Base-by-base conservation (phyloP, 2,329 filamentous ascomycete genomes). In the Rhynchosporium agropyri region DNA sequence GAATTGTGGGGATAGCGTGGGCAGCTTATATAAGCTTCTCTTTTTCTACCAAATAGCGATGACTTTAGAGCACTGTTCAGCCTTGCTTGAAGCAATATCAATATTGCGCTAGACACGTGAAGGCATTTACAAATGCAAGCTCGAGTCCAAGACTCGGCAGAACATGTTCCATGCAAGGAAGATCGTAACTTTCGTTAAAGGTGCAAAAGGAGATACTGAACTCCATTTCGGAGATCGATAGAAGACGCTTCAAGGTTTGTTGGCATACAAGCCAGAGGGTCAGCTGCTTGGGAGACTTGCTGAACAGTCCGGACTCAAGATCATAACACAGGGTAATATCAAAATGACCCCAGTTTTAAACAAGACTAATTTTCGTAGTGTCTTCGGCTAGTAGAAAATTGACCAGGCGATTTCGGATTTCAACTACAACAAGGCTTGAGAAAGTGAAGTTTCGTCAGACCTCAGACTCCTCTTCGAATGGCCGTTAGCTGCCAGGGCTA, bases 361-460 rank as follows among this genome's bases (percentile, higher is more conserved):
- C 46, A 76, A 79, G 70, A 83, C 83, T 3, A 81, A 71, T 60
- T 77, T 83, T 0, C 71, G 74, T 2, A 84, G 84, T 0, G 79
- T 82, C 2, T 84, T 82, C 73, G 83, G 33, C 33, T 36, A 10
- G 33, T 36, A 36, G 33, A 10, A 29, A 15, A 29, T 1, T 42
- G 10, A 10, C 51, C 36, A 54, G 28, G 36, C 36, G 10, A 54
- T 13, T n/a, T 54, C 9, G 10, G n/a, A 12, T 12, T 28, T 54
- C 33, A 42, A 54, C 20, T 40, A 15, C 36, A 38, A 26, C 33
- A 36, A 36, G 5, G 33, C 9, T 36, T 36, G 6, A 36, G 20
- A 20, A 20, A 20, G 20, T 20, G 20, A 20, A 20, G 20, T 20
- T 20, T 20, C 20, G 20, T 20, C 20, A 20, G 1, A 20, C 20